These are phyloP conservation scores for Thielaviopsis populi DNA, from an alignment of 2,329 filamentous ascomycete species.

Conservation along the genomic window DNA sequence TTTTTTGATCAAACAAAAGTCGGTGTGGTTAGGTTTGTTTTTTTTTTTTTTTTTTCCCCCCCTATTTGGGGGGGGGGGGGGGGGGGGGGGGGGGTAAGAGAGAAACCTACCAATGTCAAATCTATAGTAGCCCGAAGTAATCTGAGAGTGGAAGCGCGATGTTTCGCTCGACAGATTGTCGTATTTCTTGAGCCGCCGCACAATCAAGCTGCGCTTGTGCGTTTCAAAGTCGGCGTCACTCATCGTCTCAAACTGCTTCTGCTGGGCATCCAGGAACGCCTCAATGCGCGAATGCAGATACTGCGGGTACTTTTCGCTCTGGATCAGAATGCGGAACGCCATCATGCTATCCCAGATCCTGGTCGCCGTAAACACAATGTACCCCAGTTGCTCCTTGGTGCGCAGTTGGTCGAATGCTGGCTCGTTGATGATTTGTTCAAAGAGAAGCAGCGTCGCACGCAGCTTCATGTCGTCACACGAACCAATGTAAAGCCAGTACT, in stretches of 20 bases:
- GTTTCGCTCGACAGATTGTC: slow-evolving; percentile 86
- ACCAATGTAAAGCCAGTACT: slow-evolving; percentile 60
- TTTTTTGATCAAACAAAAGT: too few species aligned
- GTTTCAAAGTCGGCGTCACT: slow-evolving; percentile 70
- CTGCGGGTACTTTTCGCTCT: slow-evolving; percentile 71
- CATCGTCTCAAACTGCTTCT: slow-evolving; percentile 56
- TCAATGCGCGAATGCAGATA: slow-evolving; percentile 85
- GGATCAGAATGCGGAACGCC: slow-evolving; percentile 79
- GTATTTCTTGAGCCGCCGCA: slow-evolving; percentile 73
- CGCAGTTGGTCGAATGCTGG: slow-evolving; percentile 87
- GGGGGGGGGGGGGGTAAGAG: too few species aligned
- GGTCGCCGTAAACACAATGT: slow-evolving; percentile 79
- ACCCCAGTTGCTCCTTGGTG: slow-evolving; percentile 94
- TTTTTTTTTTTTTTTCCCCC: too few species aligned
- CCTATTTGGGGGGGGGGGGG: too few species aligned
- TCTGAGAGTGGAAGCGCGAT: slow-evolving; percentile 58
- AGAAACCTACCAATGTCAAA: slow-evolving; percentile 60
- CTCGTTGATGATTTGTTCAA: slow-evolving; percentile 84
- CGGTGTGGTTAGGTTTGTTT: too few species aligned
- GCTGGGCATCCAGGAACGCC: slow-evolving; percentile 58
- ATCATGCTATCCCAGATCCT: slow-evolving; percentile 60
- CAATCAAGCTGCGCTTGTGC: slow-evolving; percentile 79
- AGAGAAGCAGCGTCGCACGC: slow-evolving; percentile 62
- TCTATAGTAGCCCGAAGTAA: slow-evolving; percentile 74
- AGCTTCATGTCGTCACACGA: slow-evolving; percentile 51